Evolutionary conservation across 768 basidiomycete species (phyloP), one percentile per base, ranked within the genome.

Genomic region (Leucosporidium creatinivorum): DNA sequence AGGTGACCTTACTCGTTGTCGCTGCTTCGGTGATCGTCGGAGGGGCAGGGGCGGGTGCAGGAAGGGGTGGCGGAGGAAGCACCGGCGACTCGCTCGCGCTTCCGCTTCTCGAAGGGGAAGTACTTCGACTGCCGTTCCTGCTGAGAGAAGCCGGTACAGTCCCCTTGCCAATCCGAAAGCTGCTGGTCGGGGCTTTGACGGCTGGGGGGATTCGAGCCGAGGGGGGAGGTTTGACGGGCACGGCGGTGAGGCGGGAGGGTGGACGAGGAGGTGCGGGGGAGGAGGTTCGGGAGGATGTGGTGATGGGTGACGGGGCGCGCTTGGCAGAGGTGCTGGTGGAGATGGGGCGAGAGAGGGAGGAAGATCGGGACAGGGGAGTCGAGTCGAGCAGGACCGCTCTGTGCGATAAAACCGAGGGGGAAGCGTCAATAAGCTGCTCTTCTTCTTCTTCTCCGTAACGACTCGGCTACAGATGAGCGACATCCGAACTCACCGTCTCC

Each of bases 111-210:
- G 28, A 5, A 3, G 44, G 51, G 9, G 9, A 18, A 3, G 51
- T 52, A 23, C 49, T 51, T 19, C 7, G 31, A 5, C 49, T 28
- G 8, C 48, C 31, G 1, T 19, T 19, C 28, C 18, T 49, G 6
- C 15, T 19, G 18, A 61, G 28, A 19, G 17, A 28, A 15, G 58
- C 19, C 0, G 67, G 70, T 0, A 66, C 28, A 0, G 62, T 4
- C 8, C 70, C 70, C 39, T 66, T 72, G n/a, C 70, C 70, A 50
- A 72, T 68, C 15, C 67, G 25, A 62, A 68, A 72, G 25, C 58
- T 66, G 48, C 55, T 65, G 1, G 67, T 58, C 1, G 70, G 62
- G 0, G 64, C 44, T 50, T 39, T 39, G 25, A n/a, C 12, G 23
- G 57, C 33, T 0, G 36, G 21, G 3, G 57, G 57, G 36, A 18